phyloP scores from a whole-genome alignment of 768 basidiomycete species.

The Suillus decipiens region DNA sequence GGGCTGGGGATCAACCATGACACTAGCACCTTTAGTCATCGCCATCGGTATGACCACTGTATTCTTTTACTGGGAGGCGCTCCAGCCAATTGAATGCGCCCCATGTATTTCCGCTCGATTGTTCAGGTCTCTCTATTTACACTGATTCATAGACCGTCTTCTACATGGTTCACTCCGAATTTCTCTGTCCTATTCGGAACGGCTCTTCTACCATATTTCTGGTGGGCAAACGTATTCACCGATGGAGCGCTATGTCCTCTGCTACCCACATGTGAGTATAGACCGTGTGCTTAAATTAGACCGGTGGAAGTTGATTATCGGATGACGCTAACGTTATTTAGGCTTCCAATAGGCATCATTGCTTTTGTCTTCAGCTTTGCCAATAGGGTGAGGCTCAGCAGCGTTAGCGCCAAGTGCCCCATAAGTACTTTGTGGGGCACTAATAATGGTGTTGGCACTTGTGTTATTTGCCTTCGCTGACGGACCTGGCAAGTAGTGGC shows the following conservation, averaged over 20 bases:
- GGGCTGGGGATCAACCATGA: conserved; percentile 40
- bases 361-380: conserved; percentile 35
- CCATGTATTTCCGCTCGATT: conserved; percentile 10
- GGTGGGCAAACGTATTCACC: conserved; percentile 40
- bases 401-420: conserved; percentile 39
- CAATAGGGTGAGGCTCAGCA: conserved; percentile 28
- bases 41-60: conserved; percentile 36
- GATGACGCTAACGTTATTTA: conserved; percentile 6
- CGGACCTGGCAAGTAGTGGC: conserved; percentile 41
- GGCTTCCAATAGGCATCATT: conserved; percentile 40
- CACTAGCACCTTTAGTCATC: conserved; percentile 47
- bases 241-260: conserved; percentile 38
- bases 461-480: conserved; percentile 42
- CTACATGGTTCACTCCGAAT: conserved; percentile 33
- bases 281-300: background rate
- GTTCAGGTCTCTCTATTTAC: background rate
- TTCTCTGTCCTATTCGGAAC: conserved; percentile 38
- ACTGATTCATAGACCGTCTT: background rate
- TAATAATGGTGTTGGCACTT: conserved; percentile 36
- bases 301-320: background rate
- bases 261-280: conserved; percentile 31
- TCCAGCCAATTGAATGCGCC: conserved; percentile 37
- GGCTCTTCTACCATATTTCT: conserved; percentile 40
- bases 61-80: conserved; percentile 48
- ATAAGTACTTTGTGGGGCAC: conserved; percentile 39